Conservation (phyloP, 768 basidiomycete species). For the Mycena floridula region DNA sequence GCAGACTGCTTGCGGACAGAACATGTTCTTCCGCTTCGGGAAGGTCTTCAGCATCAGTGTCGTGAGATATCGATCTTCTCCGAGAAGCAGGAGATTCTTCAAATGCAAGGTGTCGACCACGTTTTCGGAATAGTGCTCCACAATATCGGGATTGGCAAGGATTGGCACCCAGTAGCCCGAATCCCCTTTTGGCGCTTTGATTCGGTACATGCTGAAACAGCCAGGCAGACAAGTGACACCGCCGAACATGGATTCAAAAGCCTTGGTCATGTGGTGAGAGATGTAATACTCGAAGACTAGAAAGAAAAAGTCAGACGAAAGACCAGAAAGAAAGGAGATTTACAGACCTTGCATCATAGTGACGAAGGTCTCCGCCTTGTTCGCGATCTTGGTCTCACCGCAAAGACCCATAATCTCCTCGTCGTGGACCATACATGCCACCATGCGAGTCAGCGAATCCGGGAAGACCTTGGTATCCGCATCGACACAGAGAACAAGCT, state of each 20-base stretch:
- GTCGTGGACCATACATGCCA: conserved; percentile 93
- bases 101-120: conserved; percentile 99
- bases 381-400: conserved; percentile 99
- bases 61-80: conserved; percentile 98
- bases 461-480: conserved; percentile 99
- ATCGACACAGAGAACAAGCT: conserved; percentile 92
- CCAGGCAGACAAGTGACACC: conserved; percentile 99
- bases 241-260: conserved; percentile 99
- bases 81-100: conserved; percentile 95
- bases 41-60: conserved; percentile 98
- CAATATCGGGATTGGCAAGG: conserved; percentile 96
- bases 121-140: conserved; percentile 99
- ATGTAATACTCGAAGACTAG: conserved; percentile 99
- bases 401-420: conserved; percentile 98
- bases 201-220: conserved; percentile 99
- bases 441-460: conserved; percentile 94
- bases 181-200: conserved; percentile 98
- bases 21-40: conserved; percentile 98
- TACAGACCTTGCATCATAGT: conserved; percentile 99
- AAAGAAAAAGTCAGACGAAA: conserved; percentile 8
- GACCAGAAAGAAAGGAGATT: no score
- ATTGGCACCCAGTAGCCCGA: conserved; percentile 98
- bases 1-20: conserved; percentile 98
- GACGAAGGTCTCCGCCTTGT: conserved; percentile 97
- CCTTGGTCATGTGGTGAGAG: conserved; percentile 98